Conservation (phyloP, 1,139 yeast species). For the Protomyces pachydermus region DNA sequence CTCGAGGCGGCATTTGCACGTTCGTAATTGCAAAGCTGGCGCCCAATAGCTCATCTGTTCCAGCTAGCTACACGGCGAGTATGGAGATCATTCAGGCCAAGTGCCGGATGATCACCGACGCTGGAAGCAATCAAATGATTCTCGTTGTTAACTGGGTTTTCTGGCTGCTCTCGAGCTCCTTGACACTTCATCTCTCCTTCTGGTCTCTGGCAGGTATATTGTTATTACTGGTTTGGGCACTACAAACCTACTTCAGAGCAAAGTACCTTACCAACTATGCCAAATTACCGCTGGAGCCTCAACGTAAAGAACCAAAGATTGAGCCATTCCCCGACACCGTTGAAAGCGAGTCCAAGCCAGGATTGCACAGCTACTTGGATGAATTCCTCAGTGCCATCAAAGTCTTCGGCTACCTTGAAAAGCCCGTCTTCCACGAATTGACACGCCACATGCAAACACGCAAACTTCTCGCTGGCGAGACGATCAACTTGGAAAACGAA, state of each 20-base stretch:
- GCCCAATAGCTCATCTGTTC: neutral
- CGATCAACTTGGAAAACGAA: slow-evolving; percentile 63
- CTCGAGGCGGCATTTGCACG: neutral
- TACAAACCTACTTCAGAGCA: slow-evolving; percentile 47
- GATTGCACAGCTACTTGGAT: slow-evolving; percentile 62
- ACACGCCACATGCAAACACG: slow-evolving; percentile 91
- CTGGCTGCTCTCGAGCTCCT: slow-evolving; percentile 1
- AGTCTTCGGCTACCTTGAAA: slow-evolving; percentile 87
- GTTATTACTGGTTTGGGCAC: slow-evolving; percentile 1
- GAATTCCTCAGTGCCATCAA: slow-evolving; percentile 86
- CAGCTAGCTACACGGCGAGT: too few species aligned
- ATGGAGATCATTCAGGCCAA: neutral
- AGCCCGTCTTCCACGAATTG: slow-evolving; percentile 84
- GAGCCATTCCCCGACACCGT: slow-evolving; percentile 45
- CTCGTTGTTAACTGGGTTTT: neutral
- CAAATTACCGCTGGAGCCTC: slow-evolving; percentile 49
- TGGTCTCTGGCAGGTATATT: slow-evolving; percentile 12
- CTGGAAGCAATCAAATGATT: neutral
- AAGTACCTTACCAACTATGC: slow-evolving; percentile 51
- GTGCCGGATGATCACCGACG: neutral
- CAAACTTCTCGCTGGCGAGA: slow-evolving; percentile 70
- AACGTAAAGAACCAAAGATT: slow-evolving; percentile 45
- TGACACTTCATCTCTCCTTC: slow-evolving; percentile 27
- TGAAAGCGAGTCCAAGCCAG: slow-evolving; percentile 42
- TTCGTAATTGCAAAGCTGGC: neutral